Base-by-base conservation (phyloP, 495 filamentous ascomycete genomes). In the Pyrenula aspistea region DNA sequence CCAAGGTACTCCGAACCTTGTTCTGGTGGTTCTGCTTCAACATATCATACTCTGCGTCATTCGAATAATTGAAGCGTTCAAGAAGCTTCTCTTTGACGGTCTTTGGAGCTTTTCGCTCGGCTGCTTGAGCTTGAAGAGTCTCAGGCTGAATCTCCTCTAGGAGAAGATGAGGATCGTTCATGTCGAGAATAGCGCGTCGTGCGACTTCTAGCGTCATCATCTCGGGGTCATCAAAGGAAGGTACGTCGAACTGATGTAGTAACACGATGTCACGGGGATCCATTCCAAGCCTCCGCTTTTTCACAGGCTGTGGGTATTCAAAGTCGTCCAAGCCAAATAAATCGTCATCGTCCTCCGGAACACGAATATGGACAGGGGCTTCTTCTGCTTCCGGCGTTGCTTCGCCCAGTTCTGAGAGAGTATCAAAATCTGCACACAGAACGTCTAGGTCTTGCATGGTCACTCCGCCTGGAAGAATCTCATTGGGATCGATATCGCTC, bases 11-110 rank as follows among this genome's bases (percentile, higher is more conserved):
- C 48, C 93, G 84, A 60, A 99, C 85, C 70, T 94, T 96, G 76
- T 86, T 92, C 71, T 94, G 89, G 60, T 91, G 88, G 66, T 96
- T 99, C 66, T 94, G 89, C 70, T 99, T 97, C 49, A 99, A 79
- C 54, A 87, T 83, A 61, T 96, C 89, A 65, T 99, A 99, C 1
- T 90, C 91, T 51, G 89, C 85, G 63, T 99, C 93, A 57, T 95
- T 96, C 24, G 92, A 95, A 53, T 95, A 87, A 67, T 97, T 96
- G 77, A 95, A 97, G 22, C 91, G 80, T 59, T 84, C 78, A 23
- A 76, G 81, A n/a, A 94, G 70, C 53, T 70, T 68, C 48, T 69
- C 68, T 48, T 74, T 68, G 24, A 70, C 53, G 53, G 68, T 72
- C 23, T 24, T 8, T 21, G 56, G 12, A 8, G 57, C 55, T 55